Evolutionary conservation across 179 eudicot species (phyloP).

Genomic region (Beta macrorhiza): DNA sequence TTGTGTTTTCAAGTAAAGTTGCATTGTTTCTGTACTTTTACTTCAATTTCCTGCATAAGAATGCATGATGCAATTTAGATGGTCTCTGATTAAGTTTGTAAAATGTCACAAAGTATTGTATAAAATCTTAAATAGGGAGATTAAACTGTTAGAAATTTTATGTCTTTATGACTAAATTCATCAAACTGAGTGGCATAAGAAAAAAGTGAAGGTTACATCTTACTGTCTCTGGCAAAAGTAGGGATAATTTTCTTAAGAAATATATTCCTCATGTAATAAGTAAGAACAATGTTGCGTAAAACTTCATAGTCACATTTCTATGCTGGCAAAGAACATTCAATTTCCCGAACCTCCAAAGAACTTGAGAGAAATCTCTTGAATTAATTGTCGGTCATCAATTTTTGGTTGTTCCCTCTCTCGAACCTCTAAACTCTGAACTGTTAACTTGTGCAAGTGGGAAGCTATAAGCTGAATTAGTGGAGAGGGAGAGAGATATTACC

Average conservation of each 20-base stretch:
- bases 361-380: background rate
- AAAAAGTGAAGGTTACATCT: background rate
- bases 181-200: background rate
- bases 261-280: background rate
- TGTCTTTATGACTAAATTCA: background rate
- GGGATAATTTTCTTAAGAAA: background rate
- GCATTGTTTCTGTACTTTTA: constrained; percentile 7
- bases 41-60: background rate
- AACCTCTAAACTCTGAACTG: background rate
- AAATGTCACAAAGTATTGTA: background rate
- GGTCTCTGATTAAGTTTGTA: background rate
- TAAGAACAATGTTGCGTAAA: background rate
- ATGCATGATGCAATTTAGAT: background rate
- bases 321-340: background rate
- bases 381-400: background rate
- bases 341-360: background rate
- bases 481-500: background rate
- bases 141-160: background rate
- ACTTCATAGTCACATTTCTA: background rate
- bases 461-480: background rate
- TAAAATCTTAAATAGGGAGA: background rate
- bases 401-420: background rate
- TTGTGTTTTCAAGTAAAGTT: constrained; percentile 72
- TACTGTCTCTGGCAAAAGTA: background rate
- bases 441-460: background rate